These are phyloP conservation scores for Rheum nobile DNA, from an alignment of 148 eudicot genomes.

Conservation along the genomic window DNA sequence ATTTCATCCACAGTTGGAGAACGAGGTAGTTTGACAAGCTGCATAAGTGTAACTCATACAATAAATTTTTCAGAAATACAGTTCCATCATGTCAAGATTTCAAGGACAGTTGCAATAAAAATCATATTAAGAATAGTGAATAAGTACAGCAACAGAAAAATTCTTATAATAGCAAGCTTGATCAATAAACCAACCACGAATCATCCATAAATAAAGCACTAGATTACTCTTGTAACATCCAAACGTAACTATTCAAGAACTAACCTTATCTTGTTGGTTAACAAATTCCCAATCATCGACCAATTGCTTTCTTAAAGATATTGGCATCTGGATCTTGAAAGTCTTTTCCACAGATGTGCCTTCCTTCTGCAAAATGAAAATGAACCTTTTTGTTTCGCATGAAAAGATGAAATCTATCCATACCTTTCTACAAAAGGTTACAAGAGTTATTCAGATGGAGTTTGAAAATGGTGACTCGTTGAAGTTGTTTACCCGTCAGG, in stretches of 20 bases:
- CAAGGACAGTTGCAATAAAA: background rate
- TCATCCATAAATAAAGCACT: background rate
- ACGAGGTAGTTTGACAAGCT: constrained; percentile 90
- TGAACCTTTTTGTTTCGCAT: background rate
- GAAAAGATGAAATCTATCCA: background rate
- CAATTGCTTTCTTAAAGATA: constrained; percentile 66
- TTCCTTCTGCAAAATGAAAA: constrained; percentile 46
- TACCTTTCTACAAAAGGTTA: background rate
- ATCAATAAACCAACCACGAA: background rate
- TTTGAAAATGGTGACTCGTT: background rate
- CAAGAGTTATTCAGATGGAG: background rate
- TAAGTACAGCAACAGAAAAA: background rate
- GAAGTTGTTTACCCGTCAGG: background rate
- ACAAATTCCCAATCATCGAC: constrained; percentile 88
- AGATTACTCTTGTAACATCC: background rate
- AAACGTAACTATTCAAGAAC: background rate
- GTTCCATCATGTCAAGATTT: background rate
- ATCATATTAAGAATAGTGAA: background rate
- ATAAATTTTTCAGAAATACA: background rate
- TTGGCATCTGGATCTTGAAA: constrained; percentile 80
- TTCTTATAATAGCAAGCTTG: background rate
- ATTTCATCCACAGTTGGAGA: constrained; percentile 82
- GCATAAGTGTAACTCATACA: constrained; percentile 20
- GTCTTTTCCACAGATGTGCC: constrained; percentile 47
- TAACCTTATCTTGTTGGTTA: constrained; percentile 75